phyloP scores from a whole-genome alignment of 331 rosid genomes.

The Telfairia occidentalis region DNA sequence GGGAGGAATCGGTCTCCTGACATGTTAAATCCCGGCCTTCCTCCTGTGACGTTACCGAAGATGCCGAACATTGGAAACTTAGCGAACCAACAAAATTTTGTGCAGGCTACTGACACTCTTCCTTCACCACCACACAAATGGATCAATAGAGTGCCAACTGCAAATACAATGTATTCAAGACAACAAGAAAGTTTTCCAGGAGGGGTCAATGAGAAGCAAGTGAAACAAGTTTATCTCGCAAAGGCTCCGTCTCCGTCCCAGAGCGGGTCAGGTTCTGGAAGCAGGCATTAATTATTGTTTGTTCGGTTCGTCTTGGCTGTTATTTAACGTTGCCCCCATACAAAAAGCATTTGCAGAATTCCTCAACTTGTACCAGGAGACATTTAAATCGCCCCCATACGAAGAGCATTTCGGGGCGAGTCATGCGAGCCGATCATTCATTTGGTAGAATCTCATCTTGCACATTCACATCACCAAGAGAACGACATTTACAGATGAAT shows the following conservation, averaged over 20 bases:
- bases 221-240: slow-evolving; percentile 56
- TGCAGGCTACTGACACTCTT: slow-evolving; percentile 45
- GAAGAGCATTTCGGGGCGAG: neutral
- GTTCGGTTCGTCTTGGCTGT: neutral
- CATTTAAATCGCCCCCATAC: neutral
- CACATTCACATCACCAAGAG: neutral
- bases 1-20: slow-evolving; percentile 32
- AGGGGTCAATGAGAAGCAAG: slow-evolving; percentile 46
- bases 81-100: slow-evolving; percentile 30
- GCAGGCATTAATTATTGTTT: slow-evolving; percentile 25
- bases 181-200: slow-evolving; percentile 44
- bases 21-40: slow-evolving; percentile 22
- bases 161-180: slow-evolving; percentile 33
- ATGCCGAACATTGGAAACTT: slow-evolving; percentile 37
- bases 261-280: slow-evolving; percentile 31
- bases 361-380: neutral
- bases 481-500: neutral
- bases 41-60: slow-evolving; percentile 21
- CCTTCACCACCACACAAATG: slow-evolving; percentile 86
- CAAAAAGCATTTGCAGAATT: neutral
- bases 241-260: slow-evolving; percentile 36
- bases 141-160: slow-evolving; percentile 41
- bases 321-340: neutral
- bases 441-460: neutral
- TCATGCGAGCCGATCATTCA: slow-evolving; percentile 1